Evolutionary conservation across 106 monocot genomes (phyloP).

Genomic region (Acorus calamus): DNA sequence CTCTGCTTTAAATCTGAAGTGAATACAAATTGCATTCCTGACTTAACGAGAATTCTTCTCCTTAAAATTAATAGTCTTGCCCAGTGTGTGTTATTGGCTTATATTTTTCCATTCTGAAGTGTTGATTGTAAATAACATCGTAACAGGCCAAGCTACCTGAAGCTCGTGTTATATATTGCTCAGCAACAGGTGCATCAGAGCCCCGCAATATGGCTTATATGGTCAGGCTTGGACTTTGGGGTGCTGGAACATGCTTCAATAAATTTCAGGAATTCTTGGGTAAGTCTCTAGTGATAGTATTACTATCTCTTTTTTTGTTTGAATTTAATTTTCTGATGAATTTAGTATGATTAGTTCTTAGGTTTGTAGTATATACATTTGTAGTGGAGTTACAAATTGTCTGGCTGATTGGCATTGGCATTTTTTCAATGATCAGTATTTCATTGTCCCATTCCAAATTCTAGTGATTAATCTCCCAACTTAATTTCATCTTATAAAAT

Average conservation of each 20-base stretch:
- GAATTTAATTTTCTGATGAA: not conserved
- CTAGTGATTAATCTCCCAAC: too few relatives aligned
- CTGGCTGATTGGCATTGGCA: too few relatives aligned
- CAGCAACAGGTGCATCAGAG: constrained; percentile 99
- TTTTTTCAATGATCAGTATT: too few relatives aligned
- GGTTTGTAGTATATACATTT: too few relatives aligned
- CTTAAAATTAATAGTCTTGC: too few relatives aligned
- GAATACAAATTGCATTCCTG: too few relatives aligned
- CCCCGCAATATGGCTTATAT: constrained; percentile 97
- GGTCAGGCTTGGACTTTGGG: constrained; percentile 99
- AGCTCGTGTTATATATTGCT: constrained; percentile 93
- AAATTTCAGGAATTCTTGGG: constrained; percentile 81
- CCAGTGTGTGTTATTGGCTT: too few relatives aligned
- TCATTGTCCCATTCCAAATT: too few relatives aligned
- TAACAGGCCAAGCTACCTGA: constrained; percentile 68
- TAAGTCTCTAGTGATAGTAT: constrained; percentile 18
- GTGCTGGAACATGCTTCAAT: constrained; percentile 72
- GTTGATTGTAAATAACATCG: constrained; percentile 2
- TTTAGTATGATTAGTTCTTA: not conserved
- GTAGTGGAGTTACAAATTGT: too few relatives aligned
- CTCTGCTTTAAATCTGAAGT: too few relatives aligned
- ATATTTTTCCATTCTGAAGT: not conserved
- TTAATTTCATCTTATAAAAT: too few relatives aligned
- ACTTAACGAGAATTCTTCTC: too few relatives aligned
- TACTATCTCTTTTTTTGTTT: not conserved